phyloP scores from a whole-genome alignment of 805 yeast genomes.

The Zygotorulaspora sp. region DNA sequence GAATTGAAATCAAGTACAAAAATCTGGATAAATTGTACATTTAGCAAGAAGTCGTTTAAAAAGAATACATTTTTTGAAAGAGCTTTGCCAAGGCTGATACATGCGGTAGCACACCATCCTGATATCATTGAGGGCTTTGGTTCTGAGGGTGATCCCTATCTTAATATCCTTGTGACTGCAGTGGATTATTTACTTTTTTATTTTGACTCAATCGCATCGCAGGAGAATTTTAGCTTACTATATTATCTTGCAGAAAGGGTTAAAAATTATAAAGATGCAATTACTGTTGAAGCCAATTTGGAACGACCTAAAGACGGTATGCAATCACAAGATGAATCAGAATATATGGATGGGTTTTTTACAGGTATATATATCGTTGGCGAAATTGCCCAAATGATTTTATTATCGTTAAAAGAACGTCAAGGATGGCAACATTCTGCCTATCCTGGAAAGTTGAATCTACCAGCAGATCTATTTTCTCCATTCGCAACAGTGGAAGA shows the following conservation, averaged over 20 bases:
- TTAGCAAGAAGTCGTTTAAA: constrained; percentile 31
- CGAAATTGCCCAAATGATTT: constrained; percentile 65
- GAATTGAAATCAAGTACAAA: constrained; percentile 46
- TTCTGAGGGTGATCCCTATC: constrained; percentile 27
- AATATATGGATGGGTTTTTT: constrained; percentile 21
- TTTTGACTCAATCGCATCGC: constrained; percentile 54
- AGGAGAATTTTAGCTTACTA: constrained; percentile 64
- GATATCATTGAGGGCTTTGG: constrained; percentile 49
- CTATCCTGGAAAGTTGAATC: constrained; percentile 73
- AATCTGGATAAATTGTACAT: constrained; percentile 70
- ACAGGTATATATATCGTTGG: constrained; percentile 55
- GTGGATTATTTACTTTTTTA: constrained; percentile 57
- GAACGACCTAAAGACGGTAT: constrained; percentile 17
- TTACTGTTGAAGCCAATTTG: constrained; percentile 33
- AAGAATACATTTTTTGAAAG: constrained; percentile 57
- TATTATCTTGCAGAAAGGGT: constrained; percentile 74
- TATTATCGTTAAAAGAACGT: constrained; percentile 52
- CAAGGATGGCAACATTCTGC: constrained; percentile 68
- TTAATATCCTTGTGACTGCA: constrained; percentile 50
- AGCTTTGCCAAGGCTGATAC: constrained; percentile 60
- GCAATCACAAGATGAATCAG: no score
- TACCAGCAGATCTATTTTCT: constrained; percentile 67
- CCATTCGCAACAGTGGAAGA: constrained; percentile 54
- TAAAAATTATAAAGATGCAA: constrained; percentile 68
- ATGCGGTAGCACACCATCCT: constrained; percentile 66